Evolutionary conservation across 495 filamentous ascomycete genomes (phyloP).

Genomic region (Podospora tetraspora): DNA sequence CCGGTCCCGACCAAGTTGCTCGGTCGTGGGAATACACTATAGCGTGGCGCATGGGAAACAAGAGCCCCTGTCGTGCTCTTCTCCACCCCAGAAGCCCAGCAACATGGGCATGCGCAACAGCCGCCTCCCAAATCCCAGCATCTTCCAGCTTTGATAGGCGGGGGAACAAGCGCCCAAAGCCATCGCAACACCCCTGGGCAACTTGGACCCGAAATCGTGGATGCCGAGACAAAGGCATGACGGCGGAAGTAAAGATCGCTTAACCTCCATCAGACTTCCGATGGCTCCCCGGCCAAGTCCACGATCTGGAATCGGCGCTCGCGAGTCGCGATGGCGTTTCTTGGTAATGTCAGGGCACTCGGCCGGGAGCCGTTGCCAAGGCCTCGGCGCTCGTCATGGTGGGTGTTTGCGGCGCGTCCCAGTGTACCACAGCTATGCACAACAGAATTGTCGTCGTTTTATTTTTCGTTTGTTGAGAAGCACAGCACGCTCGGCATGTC

Average conservation of each 20-base stretch:
- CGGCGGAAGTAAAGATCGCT: not conserved
- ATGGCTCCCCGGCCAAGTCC: not conserved
- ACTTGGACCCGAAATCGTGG: not conserved
- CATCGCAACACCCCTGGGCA: not conserved
- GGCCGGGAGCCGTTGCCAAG: conserved; percentile 28
- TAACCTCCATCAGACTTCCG: not conserved
- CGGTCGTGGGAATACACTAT: not conserved
- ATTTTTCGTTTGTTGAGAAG: not conserved
- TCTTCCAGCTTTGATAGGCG: not conserved
- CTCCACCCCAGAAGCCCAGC: not conserved
- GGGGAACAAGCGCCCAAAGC: conserved; percentile 1
- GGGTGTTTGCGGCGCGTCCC: conserved; percentile 11
- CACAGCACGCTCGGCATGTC: not conserved
- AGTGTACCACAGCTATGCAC: conserved; percentile 10
- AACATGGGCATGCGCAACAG: too few relatives aligned
- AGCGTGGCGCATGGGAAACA: not conserved
- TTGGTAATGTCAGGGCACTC: conserved; percentile 28
- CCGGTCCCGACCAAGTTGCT: not conserved
- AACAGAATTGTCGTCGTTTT: not conserved
- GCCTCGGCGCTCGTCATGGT: conserved; percentile 24
- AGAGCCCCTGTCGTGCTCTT: not conserved
- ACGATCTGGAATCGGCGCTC: conserved; percentile 1
- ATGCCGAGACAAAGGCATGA: not conserved
- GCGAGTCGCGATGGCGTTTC: conserved; percentile 14
- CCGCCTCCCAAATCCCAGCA: too few relatives aligned